Evolutionary conservation across 2,329 filamentous ascomycete genomes (phyloP).

Genomic region (Arthroderma uncinatum): DNA sequence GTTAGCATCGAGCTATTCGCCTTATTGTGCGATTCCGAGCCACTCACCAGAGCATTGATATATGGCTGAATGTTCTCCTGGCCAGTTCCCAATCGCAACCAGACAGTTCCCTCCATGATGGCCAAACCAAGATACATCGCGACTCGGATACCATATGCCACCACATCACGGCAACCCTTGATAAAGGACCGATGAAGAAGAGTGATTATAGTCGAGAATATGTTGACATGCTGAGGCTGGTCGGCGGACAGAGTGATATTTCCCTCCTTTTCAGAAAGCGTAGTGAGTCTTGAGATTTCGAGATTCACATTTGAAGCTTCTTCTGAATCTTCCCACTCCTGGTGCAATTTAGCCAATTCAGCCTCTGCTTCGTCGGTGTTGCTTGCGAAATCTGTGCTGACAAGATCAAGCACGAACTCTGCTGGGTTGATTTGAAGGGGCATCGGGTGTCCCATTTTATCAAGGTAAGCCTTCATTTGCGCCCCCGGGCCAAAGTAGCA

Average conservation of each 20-base stretch:
- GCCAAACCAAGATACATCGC: slow-evolving; percentile 72
- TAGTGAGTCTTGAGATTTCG: slow-evolving; percentile 19
- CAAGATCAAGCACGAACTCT: slow-evolving; percentile 65
- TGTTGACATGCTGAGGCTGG: slow-evolving; percentile 30
- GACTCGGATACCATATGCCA: slow-evolving; percentile 72
- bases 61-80: slow-evolving; percentile 69
- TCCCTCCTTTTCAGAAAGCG: slow-evolving; percentile 21
- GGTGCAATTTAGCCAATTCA: slow-evolving; percentile 44
- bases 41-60: slow-evolving; percentile 60
- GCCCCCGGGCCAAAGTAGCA: slow-evolving; percentile 60
- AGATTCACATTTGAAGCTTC: slow-evolving; percentile 26
- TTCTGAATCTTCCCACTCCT: slow-evolving; percentile 44
- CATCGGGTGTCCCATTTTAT: slow-evolving; percentile 48
- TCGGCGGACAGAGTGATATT: slow-evolving; percentile 16
- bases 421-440: slow-evolving; percentile 66
- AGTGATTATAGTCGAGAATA: slow-evolving; percentile 46
- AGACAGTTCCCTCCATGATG: slow-evolving; percentile 81
- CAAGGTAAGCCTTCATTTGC: slow-evolving; percentile 53
- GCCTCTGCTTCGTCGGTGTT: slow-evolving; percentile 37
- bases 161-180: slow-evolving; percentile 72
- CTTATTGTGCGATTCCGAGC: not conserved
- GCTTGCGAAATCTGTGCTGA: slow-evolving; percentile 63
- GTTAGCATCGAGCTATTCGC: not conserved
- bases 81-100: slow-evolving; percentile 56
- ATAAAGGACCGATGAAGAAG: slow-evolving; percentile 69